phyloP scores from a whole-genome alignment of 176 grass and related monocot species.

The Lolium rigidum region DNA sequence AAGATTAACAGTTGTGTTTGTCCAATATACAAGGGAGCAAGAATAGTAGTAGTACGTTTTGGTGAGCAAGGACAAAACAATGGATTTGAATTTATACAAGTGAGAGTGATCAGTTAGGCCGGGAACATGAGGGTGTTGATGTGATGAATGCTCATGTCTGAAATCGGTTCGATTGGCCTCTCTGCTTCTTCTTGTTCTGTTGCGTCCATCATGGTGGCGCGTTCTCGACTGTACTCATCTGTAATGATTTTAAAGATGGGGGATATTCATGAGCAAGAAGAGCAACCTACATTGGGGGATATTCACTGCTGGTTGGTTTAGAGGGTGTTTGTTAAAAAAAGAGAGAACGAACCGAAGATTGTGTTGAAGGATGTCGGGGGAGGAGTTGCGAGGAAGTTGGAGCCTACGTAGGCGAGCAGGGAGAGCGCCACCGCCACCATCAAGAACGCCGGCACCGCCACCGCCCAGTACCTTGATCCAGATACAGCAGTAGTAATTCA shows the following conservation, averaged over 20 bases:
- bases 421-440: conserved; percentile 52
- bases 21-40: background rate
- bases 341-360: conserved; percentile 51
- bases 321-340: too few relatives aligned
- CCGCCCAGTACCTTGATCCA: conserved; percentile 60
- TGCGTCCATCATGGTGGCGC: background rate
- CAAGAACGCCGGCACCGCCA: conserved; percentile 58
- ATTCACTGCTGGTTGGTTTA: too few relatives aligned
- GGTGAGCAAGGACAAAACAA: background rate
- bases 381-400: conserved; percentile 69
- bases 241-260: background rate
- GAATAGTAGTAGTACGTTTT: background rate
- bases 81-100: background rate
- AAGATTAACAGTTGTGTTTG: background rate
- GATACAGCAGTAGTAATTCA: background rate
- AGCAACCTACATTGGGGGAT: background rate
- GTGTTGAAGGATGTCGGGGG: conserved; percentile 54
- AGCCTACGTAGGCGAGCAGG: conserved; percentile 59
- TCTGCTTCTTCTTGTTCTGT: background rate
- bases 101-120: background rate
- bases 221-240: conserved; percentile 48
- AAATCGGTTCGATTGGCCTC: conserved; percentile 48
- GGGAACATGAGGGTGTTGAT: conserved; percentile 57
- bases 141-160: conserved; percentile 49
- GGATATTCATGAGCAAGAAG: background rate